Percentiles rank a stretch among this genome's conserved stretches.
phyloP scores from a whole-genome alignment of 306 rosid genomes.

The Prunus mongolica region DNA sequence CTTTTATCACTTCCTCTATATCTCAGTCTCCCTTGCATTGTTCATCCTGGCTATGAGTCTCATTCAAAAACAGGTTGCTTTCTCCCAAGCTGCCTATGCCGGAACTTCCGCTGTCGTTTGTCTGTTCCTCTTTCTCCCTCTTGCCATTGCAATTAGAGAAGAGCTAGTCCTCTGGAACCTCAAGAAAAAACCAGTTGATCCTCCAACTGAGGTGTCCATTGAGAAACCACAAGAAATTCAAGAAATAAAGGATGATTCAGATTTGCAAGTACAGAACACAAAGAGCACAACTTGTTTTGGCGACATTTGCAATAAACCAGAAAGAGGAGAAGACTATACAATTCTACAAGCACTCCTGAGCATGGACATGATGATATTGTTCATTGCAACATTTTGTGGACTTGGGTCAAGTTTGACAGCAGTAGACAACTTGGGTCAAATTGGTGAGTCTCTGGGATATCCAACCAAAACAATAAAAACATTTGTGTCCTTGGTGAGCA shows the following conservation, averaged over 20 bases:
- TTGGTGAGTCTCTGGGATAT: slow-evolving; percentile 49
- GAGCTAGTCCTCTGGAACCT: slow-evolving; percentile 29
- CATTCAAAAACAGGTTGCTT: slow-evolving; percentile 13
- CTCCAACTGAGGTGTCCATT: background rate
- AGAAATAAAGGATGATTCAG: background rate
- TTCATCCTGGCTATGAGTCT: slow-evolving; percentile 35
- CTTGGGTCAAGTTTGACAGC: slow-evolving; percentile 47
- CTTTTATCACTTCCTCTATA: slow-evolving; percentile 39
- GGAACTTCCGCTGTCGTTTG: slow-evolving; percentile 28
- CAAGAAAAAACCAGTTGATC: background rate
- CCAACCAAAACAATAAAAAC: slow-evolving; percentile 19
- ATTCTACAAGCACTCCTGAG: slow-evolving; percentile 43
- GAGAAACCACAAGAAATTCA: slow-evolving; percentile 12
- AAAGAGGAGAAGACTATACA: slow-evolving; percentile 48
- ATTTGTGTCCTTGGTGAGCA: slow-evolving; percentile 43
- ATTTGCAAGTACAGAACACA: background rate
- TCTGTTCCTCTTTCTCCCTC: slow-evolving; percentile 31
- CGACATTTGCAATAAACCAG: slow-evolving; percentile 16
- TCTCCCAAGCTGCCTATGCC: slow-evolving; percentile 31
- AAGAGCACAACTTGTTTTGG: slow-evolving; percentile 10
- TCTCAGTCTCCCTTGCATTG: slow-evolving; percentile 38
- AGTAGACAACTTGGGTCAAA: slow-evolving; percentile 47
- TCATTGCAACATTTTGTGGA: slow-evolving; percentile 35
- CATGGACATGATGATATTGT: slow-evolving; percentile 38
- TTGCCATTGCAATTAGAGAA: slow-evolving; percentile 28